A percentile compares a stretch with the other conserved stretches of the same genome.
Evolutionary conservation across 179 eudicot genomes (phyloP).

Genomic region (Heliamphora pulchella): DNA sequence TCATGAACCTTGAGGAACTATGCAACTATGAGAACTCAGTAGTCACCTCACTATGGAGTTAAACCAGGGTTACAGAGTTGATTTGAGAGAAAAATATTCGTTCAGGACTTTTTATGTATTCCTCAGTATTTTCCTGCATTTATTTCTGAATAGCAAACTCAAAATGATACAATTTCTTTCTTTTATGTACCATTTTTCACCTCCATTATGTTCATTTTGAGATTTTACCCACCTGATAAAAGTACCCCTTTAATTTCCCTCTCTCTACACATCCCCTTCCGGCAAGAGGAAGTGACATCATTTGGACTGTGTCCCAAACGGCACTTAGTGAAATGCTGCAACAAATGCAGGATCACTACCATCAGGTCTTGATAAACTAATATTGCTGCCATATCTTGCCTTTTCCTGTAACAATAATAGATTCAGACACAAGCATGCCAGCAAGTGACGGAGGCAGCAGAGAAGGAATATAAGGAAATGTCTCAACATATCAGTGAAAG

Average conservation of each 20-base stretch:
- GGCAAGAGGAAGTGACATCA: constrained; percentile 1
- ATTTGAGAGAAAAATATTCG: too few relatives aligned
- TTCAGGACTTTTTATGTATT: not conserved
- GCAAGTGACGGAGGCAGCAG: constrained; percentile 59
- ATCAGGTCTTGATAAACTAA: not conserved
- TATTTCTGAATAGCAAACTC: too few relatives aligned
- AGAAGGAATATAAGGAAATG: constrained; percentile 66
- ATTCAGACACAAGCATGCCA: constrained; percentile 72
- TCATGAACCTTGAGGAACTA: not conserved
- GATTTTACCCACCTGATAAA: not conserved
- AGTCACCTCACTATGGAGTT: not conserved
- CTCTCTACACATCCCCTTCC: not conserved
- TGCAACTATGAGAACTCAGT: not conserved
- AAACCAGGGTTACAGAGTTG: not conserved
- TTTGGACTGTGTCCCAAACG: not conserved
- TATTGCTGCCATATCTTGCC: not conserved
- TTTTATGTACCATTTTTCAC: not conserved
- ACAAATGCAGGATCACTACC: not conserved
- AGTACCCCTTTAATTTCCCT: not conserved
- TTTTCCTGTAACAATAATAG: constrained; percentile 26
- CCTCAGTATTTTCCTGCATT: not conserved
- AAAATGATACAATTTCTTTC: not conserved
- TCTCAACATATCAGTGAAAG: constrained; percentile 54
- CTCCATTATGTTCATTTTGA: not conserved
- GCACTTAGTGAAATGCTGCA: not conserved